Conservation (phyloP, 2,329 filamentous ascomycete genomes). For the Colletotrichum higginsianum region DNA sequence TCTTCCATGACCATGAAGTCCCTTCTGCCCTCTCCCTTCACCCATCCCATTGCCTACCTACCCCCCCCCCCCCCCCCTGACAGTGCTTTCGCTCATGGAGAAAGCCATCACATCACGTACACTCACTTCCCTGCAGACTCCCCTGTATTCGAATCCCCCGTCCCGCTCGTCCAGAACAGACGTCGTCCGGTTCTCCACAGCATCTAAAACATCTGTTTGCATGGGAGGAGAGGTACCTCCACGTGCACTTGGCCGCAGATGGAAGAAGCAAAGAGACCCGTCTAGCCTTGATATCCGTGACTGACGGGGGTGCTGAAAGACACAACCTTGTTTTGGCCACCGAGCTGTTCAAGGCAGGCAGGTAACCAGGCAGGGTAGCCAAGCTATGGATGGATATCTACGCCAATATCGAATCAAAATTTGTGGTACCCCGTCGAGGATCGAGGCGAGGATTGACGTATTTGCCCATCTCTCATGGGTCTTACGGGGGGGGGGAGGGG, state of each 20-base stretch:
- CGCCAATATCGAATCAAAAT: conserved; percentile 6
- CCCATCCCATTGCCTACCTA: too few species aligned
- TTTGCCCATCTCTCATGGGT: background rate
- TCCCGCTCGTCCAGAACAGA: conserved; percentile 7
- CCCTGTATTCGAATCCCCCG: conserved; percentile 1
- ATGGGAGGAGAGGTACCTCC: background rate
- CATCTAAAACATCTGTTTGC: conserved; percentile 35
- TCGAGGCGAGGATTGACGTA: background rate
- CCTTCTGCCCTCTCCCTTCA: background rate
- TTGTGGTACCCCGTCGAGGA: conserved; percentile 8
- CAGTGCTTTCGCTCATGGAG: background rate
- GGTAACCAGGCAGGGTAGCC: too few species aligned
- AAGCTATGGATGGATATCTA: background rate
- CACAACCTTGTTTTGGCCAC: conserved; percentile 24
- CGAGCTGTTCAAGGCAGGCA: conserved; percentile 6
- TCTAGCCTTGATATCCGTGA: conserved; percentile 11
- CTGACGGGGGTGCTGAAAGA: conserved; percentile 26
- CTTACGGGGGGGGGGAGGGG: conserved; percentile 5
- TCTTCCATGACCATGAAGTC: background rate
- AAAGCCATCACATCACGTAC: background rate
- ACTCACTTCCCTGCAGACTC: background rate
- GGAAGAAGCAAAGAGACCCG: conserved; percentile 25
- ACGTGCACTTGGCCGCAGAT: background rate
- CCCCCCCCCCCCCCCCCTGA: too few species aligned
- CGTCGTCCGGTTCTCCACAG: conserved; percentile 24